Conservation (phyloP, 75 land plant genomes). For the Pinus tabuliformis region DNA sequence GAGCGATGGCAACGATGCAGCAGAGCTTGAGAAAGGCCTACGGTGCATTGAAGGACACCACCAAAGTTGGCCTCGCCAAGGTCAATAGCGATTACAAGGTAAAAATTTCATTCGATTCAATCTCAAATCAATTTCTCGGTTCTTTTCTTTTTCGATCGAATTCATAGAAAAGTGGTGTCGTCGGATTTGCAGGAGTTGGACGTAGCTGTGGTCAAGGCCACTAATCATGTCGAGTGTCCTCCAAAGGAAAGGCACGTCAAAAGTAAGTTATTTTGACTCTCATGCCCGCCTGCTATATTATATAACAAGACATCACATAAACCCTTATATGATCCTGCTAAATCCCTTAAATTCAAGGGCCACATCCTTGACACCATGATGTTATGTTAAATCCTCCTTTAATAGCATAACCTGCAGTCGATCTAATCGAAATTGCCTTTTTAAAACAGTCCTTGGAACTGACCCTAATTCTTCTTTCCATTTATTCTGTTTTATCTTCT, state of each 20-base stretch:
- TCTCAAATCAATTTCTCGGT: not conserved
- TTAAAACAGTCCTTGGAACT: too few species aligned
- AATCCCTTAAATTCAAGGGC: too few species aligned
- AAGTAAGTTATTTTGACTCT: slow-evolving; percentile 50
- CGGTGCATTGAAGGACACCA: slow-evolving; percentile 87
- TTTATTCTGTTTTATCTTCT: not conserved
- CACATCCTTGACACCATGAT: too few species aligned
- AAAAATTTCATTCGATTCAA: not conserved
- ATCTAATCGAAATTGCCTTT: too few species aligned
- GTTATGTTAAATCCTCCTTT: too few species aligned
- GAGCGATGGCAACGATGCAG: slow-evolving; percentile 55
- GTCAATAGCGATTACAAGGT: slow-evolving; percentile 96
- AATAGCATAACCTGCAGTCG: too few species aligned
- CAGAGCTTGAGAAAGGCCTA: slow-evolving; percentile 79
- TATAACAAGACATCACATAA: too few species aligned
- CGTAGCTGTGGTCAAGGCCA: slow-evolving; percentile 96
- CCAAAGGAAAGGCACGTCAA: slow-evolving; percentile 95
- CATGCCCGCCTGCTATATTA: too few species aligned
- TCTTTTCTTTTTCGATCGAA: slow-evolving; percentile 5
- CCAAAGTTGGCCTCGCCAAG: slow-evolving; percentile 89
- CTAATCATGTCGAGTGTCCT: slow-evolving; percentile 92
- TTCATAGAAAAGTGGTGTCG: not conserved
- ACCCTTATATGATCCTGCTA: too few species aligned
- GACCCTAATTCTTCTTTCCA: not conserved
- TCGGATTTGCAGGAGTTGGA: slow-evolving; percentile 79